phyloP scores from a whole-genome alignment of 2,329 filamentous ascomycete genomes.

The Phyllosticta citribraziliensis region DNA sequence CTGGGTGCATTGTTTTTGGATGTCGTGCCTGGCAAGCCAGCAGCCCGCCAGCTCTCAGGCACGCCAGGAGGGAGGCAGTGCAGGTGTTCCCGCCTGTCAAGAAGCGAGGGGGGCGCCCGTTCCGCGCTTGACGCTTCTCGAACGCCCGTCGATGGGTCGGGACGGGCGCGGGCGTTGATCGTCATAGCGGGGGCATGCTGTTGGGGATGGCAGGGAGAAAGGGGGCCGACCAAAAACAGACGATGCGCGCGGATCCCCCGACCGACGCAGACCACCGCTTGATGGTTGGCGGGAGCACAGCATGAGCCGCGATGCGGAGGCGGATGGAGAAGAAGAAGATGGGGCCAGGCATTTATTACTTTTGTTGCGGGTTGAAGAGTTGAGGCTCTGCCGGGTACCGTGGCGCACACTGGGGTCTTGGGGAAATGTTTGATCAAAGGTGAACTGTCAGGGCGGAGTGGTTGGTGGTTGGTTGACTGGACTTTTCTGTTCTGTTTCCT shows the following conservation, averaged over 20 bases:
- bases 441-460: background rate
- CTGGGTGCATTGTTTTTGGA: background rate
- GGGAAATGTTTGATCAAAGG: background rate
- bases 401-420: background rate
- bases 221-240: too few species aligned
- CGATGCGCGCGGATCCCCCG: too few species aligned
- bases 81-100: background rate
- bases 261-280: too few species aligned
- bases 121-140: background rate
- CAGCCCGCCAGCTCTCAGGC: background rate
- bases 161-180: background rate
- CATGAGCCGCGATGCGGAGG: too few species aligned
- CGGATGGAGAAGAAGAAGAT: too few species aligned
- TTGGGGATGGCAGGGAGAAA: background rate
- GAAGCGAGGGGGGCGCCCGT: background rate
- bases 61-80: background rate
- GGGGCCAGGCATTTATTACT: too few species aligned
- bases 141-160: background rate
- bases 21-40: background rate
- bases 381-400: too few species aligned
- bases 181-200: background rate
- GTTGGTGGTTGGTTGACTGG: background rate
- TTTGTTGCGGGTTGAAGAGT: background rate
- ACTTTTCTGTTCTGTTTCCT: background rate
- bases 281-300: too few species aligned